These are phyloP conservation scores for Rosa multiflora DNA, from an alignment of 306 rosid species.

Conservation along the genomic window DNA sequence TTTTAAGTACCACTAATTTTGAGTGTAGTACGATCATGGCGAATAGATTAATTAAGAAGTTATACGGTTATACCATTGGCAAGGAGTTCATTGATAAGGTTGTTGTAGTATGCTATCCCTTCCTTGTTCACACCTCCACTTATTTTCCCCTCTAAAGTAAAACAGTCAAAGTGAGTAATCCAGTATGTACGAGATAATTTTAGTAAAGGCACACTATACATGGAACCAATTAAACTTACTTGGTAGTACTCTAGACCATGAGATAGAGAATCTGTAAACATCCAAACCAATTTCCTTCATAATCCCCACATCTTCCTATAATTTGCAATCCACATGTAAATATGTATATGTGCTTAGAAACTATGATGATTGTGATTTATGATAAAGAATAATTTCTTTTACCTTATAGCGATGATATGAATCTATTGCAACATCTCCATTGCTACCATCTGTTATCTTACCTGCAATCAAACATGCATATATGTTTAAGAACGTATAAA, in stretches of 20 bases:
- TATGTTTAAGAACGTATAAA: not conserved
- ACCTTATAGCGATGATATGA: constrained; percentile 55
- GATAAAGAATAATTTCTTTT: not conserved
- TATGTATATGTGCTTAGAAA: not conserved
- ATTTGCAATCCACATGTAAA: not conserved
- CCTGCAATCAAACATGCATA: constrained; percentile 25
- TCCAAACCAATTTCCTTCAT: constrained; percentile 42
- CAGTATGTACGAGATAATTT: not conserved
- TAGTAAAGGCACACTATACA: not conserved
- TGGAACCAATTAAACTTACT: constrained; percentile 22
- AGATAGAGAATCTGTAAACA: constrained; percentile 46
- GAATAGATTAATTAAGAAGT: not conserved
- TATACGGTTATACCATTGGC: constrained; percentile 49
- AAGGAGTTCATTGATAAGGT: constrained; percentile 51
- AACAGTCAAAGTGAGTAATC: not conserved
- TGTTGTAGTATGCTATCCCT: constrained; percentile 64
- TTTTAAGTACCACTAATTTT: not conserved
- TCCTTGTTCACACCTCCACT: constrained; percentile 56
- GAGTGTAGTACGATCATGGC: no score
- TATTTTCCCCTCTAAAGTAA: constrained; percentile 47
- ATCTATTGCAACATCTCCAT: constrained; percentile 46
- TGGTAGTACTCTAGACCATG: constrained; percentile 49
- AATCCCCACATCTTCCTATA: constrained; percentile 38
- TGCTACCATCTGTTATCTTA: constrained; percentile 40
- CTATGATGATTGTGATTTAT: not conserved